Evolutionary conservation across 768 basidiomycete species (phyloP).

Genomic region (Hirschioporus abietinus): DNA sequence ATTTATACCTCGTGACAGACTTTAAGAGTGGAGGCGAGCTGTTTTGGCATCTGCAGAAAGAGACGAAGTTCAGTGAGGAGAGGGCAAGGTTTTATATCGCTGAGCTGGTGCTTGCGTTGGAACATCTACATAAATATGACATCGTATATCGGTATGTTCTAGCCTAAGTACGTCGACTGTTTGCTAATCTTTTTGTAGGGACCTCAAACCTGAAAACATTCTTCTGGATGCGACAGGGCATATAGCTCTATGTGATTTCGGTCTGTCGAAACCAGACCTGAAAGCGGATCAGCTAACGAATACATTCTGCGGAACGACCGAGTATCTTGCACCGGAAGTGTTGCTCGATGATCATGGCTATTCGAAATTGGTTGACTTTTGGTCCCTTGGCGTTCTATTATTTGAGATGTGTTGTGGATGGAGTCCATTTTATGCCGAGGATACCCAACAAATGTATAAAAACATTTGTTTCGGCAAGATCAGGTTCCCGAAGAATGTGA

Average conservation of each 20-base stretch:
- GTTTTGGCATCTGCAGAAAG: slow-evolving; percentile 48
- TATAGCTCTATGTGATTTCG: slow-evolving; percentile 97
- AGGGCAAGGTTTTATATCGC: slow-evolving; percentile 48
- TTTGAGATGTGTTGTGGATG: slow-evolving; percentile 99
- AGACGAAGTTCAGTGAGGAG: slow-evolving; percentile 44
- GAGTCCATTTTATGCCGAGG: slow-evolving; percentile 99
- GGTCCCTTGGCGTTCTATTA: slow-evolving; percentile 91
- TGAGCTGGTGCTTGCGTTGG: slow-evolving; percentile 45
- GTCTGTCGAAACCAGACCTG: slow-evolving; percentile 93
- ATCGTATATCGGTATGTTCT: slow-evolving; percentile 69
- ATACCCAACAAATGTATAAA: slow-evolving; percentile 99
- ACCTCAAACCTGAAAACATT: slow-evolving; percentile 98
- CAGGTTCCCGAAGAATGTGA: slow-evolving; percentile 93
- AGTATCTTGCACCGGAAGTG: slow-evolving; percentile 98
- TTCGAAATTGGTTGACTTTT: slow-evolving; percentile 97
- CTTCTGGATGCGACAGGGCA: slow-evolving; percentile 97
- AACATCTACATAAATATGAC: slow-evolving; percentile 48
- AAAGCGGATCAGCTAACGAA: slow-evolving; percentile 94
- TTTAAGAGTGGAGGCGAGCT: slow-evolving; percentile 98
- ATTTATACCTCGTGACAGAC: slow-evolving; percentile 95
- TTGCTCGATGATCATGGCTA: slow-evolving; percentile 97
- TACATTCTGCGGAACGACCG: slow-evolving; percentile 98
- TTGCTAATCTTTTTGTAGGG: slow-evolving; percentile 38
- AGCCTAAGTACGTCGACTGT: slow-evolving; percentile 13
- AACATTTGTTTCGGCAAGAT: slow-evolving; percentile 99